Evolutionary conservation across 805 yeast genomes (phyloP), one percentile per base, ranked within the genome.

Genomic region (Wickerhamiella slavikovae): DNA sequence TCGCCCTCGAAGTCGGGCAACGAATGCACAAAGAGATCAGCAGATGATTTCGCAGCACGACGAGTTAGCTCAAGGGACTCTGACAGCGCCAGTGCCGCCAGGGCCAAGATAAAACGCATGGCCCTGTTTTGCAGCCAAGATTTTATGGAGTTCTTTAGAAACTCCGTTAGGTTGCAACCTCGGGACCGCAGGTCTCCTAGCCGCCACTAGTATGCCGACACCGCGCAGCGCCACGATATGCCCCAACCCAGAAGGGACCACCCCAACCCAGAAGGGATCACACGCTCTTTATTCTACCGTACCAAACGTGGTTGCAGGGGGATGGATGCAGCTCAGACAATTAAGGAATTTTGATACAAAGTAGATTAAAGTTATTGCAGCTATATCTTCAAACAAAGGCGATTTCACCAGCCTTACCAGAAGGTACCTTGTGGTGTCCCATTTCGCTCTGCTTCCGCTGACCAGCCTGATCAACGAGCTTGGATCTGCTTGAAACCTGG

Each of bases 1-100:
- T 31, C 32, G 3, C 28, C 29, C 14, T 35, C 35, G 10, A 46
- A 31, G 6, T 49, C 55, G 3, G 61, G 61, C 9, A 55, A 31
- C 4, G 34, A 26, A 21, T 38, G 14, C 11, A 55, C 55, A 21
- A 34, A 42, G 28, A 35, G 41, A 18, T 39, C 42, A 1, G 43
- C 32, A 5, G 41, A 4, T 4, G 20, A 15, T n/a, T 10, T 7
- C 17, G 27, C 19, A 20, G 11, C 19, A 7, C 13, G 17, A 14
- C 5, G 13, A n/a, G 26, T 6, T 12, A 8, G 17, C 12, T 4
- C 16, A 12, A 16, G 10, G 11, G 8, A 4, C 7, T 8, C 26
- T 5, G n/a, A 13, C 23, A 5, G 13, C 15, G 29, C 15, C 23
- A 27, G 29, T 9, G 8, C 23, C 4, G 13, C 15, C 29, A 26